Evolutionary conservation across 306 rosid genomes (phyloP).

Genomic region (Mimosa bimucronata): DNA sequence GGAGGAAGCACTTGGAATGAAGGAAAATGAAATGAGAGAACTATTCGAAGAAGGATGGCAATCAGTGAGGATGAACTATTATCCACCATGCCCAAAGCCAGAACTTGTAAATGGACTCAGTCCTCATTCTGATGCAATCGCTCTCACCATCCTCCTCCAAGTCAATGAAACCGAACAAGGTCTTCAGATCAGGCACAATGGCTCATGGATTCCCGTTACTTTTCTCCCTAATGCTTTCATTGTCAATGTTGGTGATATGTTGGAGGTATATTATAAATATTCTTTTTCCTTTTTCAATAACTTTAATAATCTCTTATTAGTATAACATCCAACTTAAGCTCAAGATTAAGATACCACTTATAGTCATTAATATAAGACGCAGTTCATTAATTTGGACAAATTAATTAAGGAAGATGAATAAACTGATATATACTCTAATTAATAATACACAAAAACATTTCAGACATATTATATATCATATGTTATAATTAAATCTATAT

Average conservation of each 20-base stretch:
- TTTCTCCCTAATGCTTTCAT: not conserved
- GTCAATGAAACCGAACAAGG: not conserved
- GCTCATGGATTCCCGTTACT: not conserved
- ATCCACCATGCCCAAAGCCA: not conserved
- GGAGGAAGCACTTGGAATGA: slow-evolving; percentile 1
- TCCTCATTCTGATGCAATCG: slow-evolving; percentile 39
- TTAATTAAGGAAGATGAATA: too few species aligned
- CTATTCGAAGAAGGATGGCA: not conserved
- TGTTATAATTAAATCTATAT: too few species aligned
- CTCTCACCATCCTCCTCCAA: slow-evolving; percentile 42
- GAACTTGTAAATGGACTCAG: slow-evolving; percentile 37
- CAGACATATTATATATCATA: too few species aligned
- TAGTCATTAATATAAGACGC: too few species aligned
- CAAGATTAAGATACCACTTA: too few species aligned
- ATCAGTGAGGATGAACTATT: not conserved
- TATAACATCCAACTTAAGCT: too few species aligned
- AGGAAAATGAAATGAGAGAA: not conserved
- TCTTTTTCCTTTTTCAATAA: not conserved
- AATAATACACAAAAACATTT: too few species aligned
- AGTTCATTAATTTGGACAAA: too few species aligned
- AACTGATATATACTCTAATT: too few species aligned
- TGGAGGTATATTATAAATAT: not conserved
- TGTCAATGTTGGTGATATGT: not conserved
- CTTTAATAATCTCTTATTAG: too few species aligned
- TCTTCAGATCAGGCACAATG: not conserved